Percentiles rank a stretch among this genome's conserved stretches.
These are phyloP conservation scores for Rhizopogon salebrosus DNA, from an alignment of 768 basidiomycete genomes.

Conservation along the genomic window DNA sequence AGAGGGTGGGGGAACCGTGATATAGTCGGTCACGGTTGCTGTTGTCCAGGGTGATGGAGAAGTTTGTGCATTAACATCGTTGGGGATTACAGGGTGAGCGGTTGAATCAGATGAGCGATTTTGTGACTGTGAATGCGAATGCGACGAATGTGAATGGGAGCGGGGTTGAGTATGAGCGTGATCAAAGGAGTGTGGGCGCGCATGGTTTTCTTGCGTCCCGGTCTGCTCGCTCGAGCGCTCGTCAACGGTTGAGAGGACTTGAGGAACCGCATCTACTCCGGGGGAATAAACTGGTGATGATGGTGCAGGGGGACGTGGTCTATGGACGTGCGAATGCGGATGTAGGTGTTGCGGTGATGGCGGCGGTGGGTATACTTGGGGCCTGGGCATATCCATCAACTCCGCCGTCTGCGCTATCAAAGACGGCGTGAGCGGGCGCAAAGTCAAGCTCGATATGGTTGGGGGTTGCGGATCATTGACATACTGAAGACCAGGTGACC, in stretches of 20 bases:
- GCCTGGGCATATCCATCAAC: neutral
- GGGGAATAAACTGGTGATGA: neutral
- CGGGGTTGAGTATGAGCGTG: neutral
- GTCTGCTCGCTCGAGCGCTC: constrained; percentile 1
- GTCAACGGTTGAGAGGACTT: neutral
- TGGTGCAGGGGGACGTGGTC: neutral
- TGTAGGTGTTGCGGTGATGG: neutral
- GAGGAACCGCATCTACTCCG: neutral
- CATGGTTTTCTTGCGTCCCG: neutral
- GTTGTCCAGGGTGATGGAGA: neutral
- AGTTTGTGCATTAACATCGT: neutral
- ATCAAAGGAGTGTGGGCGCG: neutral
- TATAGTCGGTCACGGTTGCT: neutral
- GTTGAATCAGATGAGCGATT: neutral
- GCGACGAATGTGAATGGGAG: neutral
- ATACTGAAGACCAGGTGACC: neutral
- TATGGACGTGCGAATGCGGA: neutral
- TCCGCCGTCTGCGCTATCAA: constrained; percentile 2
- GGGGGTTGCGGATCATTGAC: neutral
- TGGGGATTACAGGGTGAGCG: neutral
- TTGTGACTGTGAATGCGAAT: neutral
- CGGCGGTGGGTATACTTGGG: neutral
- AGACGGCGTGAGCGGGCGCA: constrained; percentile 3
- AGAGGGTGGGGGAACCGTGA: constrained; percentile 8
- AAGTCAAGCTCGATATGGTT: neutral